Percentiles rank a stretch among this genome's conserved stretches.
Evolutionary conservation across 371 early-diverging fungal species (phyloP).

Genomic region (Apophysomyces trapeziformis): DNA sequence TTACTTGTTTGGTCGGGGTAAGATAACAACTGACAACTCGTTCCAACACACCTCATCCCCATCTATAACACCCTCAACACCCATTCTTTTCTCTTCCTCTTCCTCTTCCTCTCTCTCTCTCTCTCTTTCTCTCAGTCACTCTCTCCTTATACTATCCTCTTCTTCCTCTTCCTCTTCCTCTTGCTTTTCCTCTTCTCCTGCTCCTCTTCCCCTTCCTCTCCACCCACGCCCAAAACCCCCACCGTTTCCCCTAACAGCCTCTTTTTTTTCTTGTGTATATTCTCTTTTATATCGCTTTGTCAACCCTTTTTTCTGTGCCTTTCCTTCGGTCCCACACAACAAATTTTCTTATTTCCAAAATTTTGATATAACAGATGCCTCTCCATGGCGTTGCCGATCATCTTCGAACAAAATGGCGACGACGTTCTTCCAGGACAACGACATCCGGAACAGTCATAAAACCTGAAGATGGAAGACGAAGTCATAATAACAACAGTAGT

Average conservation of each 20-base stretch:
- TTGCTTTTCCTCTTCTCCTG: slow-evolving; percentile 3
- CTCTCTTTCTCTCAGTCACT: neutral
- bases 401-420: slow-evolving; percentile 40
- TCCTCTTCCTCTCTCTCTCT: neutral
- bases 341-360: neutral
- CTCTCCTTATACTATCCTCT: neutral
- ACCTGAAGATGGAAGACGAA: slow-evolving; percentile 34
- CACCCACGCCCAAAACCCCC: too few species aligned
- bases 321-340: slow-evolving; percentile 8
- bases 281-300: too few species aligned
- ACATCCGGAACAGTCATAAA: slow-evolving; percentile 12
- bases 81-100: slow-evolving; percentile 8
- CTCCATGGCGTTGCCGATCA: slow-evolving; percentile 44
- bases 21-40: slow-evolving; percentile 6
- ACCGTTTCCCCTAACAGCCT: too few species aligned
- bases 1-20: slow-evolving; percentile 9
- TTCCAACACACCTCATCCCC: neutral
- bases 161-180: slow-evolving; percentile 1
- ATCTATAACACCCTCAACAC: neutral
- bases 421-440: slow-evolving; percentile 38
- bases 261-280: too few species aligned
- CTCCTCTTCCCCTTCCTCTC: neutral
- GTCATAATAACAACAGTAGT: neutral
- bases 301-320: neutral
- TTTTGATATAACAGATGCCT: slow-evolving; percentile 30